Evolutionary conservation across 176 grass and related monocot species (phyloP), one percentile per base, ranked within the genome.

Genomic region (Guadua angustifolia): DNA sequence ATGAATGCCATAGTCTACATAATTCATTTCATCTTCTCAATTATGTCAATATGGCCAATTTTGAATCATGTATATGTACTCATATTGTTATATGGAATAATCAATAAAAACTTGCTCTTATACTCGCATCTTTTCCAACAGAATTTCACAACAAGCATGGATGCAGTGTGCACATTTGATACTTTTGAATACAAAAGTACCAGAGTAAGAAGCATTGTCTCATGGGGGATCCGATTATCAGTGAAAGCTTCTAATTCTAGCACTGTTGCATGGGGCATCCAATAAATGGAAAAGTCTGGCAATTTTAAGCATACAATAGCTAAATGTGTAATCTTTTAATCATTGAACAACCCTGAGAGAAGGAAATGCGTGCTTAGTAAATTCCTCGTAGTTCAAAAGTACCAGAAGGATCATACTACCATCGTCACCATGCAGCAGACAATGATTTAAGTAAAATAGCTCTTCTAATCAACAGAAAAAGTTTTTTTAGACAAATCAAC

Each of bases 211-310:
- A 67, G 21, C 39, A 77, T 45, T 66, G 52, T 72, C 40, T 19
- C 13, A 36, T 22, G 21, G 2, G 13, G 56, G 25, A 35, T 65
- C 38, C 66, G 77, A 29, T 66, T 82, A 85, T 17, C 49, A 74
- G 10, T 25, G 24, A 56, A 46, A 56, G 15, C 4, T 50, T 64
- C 47, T 65, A 33, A 11, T 32, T 80, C 11, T 74, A 73, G 16
- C 33, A 55, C 14, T 55, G 35, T 18, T 42, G 50, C 57, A 16
- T 80, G 24, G 46, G 67, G 49, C 56, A 52, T 77, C 33, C 49
- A 72, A 59, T 57, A 77, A 59, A 78, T 63, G 79, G 36, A 64
- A 77, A 89, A 71, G 29, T 25, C 44, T 56, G 1, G n/a, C 21
- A 24, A 43, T 40, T 71, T 77, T 56, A 45, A 56, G n/a, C 36